Conservation (phyloP, 1,284 basidiomycete genomes). For the Grifola frondosa region DNA sequence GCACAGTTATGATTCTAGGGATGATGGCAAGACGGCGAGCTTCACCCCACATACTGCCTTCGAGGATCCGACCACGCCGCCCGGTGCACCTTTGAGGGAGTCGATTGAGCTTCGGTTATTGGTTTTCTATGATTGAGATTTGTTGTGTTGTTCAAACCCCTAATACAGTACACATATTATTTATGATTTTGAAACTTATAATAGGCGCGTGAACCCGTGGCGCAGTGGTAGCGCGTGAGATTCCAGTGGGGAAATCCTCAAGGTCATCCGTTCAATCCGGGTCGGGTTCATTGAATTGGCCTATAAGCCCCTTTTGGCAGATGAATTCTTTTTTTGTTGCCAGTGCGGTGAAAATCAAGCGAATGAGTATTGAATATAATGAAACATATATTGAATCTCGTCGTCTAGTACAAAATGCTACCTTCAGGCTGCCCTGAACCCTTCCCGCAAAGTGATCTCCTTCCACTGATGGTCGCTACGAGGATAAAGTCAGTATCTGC, state of each 20-base stretch:
- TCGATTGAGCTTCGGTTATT: slow-evolving; percentile 61
- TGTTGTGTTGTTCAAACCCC: neutral
- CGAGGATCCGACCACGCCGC: slow-evolving; percentile 51
- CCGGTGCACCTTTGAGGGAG: slow-evolving; percentile 49
- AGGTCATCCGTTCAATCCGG: slow-evolving; percentile 30
- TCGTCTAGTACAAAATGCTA: too few relatives aligned
- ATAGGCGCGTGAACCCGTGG: slow-evolving; percentile 5
- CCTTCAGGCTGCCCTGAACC: too few relatives aligned
- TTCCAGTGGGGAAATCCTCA: slow-evolving; percentile 15
- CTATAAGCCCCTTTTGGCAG: too few relatives aligned
- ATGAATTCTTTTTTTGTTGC: too few relatives aligned
- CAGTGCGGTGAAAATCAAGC: too few relatives aligned
- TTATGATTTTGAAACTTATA: neutral
- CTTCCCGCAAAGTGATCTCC: too few relatives aligned
- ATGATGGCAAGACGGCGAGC: slow-evolving; percentile 50
- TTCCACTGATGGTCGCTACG: too few relatives aligned
- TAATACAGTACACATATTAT: neutral
- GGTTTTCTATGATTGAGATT: slow-evolving; percentile 54
- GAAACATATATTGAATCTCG: too few relatives aligned
- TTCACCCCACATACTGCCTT: slow-evolving; percentile 65
- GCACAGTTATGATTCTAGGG: slow-evolving; percentile 50
- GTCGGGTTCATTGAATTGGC: slow-evolving; percentile 28
- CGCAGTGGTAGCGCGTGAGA: slow-evolving; percentile 11
- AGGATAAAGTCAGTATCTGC: too few relatives aligned
- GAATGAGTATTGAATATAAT: too few relatives aligned